Base-by-base conservation (phyloP, 1,284 basidiomycete genomes). In the Austroboletus novae-zelandiae region DNA sequence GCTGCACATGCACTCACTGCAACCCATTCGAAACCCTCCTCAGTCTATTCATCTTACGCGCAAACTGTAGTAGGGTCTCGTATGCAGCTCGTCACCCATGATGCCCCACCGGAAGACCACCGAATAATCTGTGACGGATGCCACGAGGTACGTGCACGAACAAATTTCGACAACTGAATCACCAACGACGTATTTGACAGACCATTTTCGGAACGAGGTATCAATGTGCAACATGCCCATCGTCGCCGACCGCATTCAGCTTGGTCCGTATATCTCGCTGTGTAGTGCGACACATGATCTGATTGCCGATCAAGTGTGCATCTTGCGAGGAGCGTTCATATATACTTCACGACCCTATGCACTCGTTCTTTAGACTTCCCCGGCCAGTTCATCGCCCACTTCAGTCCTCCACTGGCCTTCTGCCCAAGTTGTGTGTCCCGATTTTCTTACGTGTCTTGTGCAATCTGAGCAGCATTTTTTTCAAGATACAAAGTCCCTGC, bases 361-460 rank as follows among this genome's bases (percentile, higher is more conserved):
- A 96, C 59, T 74, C 89, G 29, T 96, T 95, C 73, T 83, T 94
- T 76, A 93, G 91, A 63, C 74, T 95, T 34, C 83, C 84, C 40
- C 78, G 89, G 9, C 89, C 86, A 2, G 83, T 94, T 14, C 78
- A 90, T 47, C 74, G 77, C 18, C 77, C 81, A 1, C 74, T 95
- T n/a, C 77, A 84, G 57, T 83, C 80, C 0, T 61, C 73, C 1
- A 70, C 65, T 25, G 77, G 84, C 1, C 71, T 93, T 54, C 65
- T 94, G 5, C 91, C 91, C 0, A 67, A 75, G n/a, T 62, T 95
- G 84, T 89, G 45, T 6, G 56, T 44, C 1, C 23, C 4, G 20
- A n/a, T 27, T 23, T 43, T 43, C 10, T 14, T 32, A 27, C n/a
- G 61, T 48, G 4, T 3, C 77, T 32, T 31, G 14, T 31, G 13